Percentiles rank a stretch among this genome's conserved stretches.
These are phyloP conservation scores for Salicornia ramosissima DNA, from an alignment of 148 eudicot species.

Conservation along the genomic window DNA sequence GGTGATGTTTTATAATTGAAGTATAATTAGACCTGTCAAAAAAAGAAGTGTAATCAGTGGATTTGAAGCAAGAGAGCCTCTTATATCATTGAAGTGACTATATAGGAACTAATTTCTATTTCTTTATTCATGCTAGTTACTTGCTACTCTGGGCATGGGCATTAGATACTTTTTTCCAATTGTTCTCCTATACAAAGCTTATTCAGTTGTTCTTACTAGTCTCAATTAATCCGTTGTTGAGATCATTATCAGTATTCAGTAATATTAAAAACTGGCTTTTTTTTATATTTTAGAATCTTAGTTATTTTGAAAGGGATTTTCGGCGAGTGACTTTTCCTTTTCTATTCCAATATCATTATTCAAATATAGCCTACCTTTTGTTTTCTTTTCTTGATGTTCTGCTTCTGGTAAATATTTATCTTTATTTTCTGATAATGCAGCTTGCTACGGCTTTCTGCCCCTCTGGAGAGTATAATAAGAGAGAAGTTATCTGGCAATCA, in stretches of 20 bases:
- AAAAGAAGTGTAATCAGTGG: not conserved
- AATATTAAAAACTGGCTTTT: not conserved
- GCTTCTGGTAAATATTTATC: constrained; percentile 2
- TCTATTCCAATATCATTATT: not conserved
- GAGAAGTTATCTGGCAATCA: constrained; percentile 76
- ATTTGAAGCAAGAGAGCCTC: not conserved
- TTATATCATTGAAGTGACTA: not conserved
- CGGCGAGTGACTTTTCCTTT: not conserved
- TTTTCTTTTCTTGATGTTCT: constrained; percentile 1
- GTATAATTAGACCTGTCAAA: too few species aligned
- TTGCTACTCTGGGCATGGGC: not conserved
- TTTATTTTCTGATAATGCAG: constrained; percentile 41
- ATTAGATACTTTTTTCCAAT: too few species aligned
- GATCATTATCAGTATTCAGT: not conserved
- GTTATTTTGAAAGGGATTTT: not conserved
- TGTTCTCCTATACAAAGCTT: not conserved
- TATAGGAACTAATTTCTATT: not conserved
- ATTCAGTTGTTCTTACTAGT: not conserved
- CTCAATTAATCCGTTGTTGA: not conserved
- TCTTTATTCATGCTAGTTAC: not conserved
- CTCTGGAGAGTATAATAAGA: constrained; percentile 75
- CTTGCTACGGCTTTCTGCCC: constrained; percentile 74
- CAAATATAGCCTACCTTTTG: not conserved
- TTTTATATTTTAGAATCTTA: not conserved
- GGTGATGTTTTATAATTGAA: too few species aligned